phyloP scores from a whole-genome alignment of 2,329 filamentous ascomycete genomes.

The Cercospora sp. region DNA sequence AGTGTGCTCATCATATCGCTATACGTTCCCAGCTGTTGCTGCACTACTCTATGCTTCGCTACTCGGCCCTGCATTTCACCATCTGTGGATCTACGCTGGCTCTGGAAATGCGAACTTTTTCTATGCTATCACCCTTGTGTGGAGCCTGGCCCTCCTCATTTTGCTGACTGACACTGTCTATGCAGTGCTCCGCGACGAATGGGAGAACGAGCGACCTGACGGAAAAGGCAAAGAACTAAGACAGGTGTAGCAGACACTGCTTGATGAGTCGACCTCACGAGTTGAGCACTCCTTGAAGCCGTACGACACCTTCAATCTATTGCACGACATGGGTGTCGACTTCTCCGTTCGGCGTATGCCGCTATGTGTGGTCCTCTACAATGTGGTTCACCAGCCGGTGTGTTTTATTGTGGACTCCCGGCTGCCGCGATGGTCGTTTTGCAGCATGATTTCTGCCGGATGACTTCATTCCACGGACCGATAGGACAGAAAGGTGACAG shows the following conservation, averaged over 20 bases:
- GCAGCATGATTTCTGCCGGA: not conserved
- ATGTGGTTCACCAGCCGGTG: not conserved
- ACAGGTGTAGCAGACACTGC: conserved; percentile 57
- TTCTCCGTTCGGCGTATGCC: not conserved
- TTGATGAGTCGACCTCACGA: not conserved
- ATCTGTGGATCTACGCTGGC: conserved; percentile 97
- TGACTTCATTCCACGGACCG: not conserved
- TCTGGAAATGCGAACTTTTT: conserved; percentile 99
- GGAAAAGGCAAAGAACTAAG: conserved; percentile 84
- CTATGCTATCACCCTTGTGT: conserved; percentile 98
- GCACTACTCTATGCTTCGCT: conserved; percentile 84
- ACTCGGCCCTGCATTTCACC: conserved; percentile 90
- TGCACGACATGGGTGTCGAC: not conserved
- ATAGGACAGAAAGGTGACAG: not conserved
- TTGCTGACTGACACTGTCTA: conserved; percentile 86
- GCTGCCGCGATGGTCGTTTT: not conserved
- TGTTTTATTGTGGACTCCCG: not conserved
- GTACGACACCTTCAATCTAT: not conserved
- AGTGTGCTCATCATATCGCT: conserved; percentile 71
- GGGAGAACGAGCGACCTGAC: conserved; percentile 88
- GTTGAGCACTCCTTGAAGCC: not conserved
- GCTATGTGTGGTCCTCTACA: not conserved
- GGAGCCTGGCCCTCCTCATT: conserved; percentile 86
- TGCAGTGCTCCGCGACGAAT: conserved; percentile 85
- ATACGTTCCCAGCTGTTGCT: conserved; percentile 81